Percentiles rank a stretch among this genome's conserved stretches.
phyloP scores from a whole-genome alignment of 345 rosid species.

The Populus euphratica region DNA sequence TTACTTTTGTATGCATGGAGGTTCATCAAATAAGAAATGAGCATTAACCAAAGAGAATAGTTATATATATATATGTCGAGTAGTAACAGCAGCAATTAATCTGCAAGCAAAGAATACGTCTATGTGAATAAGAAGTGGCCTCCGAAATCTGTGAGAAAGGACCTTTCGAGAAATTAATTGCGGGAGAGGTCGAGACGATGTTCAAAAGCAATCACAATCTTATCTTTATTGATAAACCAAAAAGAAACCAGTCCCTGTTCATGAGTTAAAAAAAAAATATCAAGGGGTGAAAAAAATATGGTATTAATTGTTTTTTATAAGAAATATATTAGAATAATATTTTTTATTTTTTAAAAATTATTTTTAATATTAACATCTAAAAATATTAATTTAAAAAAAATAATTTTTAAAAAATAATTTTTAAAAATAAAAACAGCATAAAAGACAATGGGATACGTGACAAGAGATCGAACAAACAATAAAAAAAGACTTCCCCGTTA shows the following conservation, averaged over 20 bases:
- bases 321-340: too few species aligned
- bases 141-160: slow-evolving; percentile 12
- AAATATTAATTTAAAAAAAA: too few species aligned
- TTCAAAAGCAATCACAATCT: slow-evolving; percentile 5
- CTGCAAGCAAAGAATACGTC: slow-evolving; percentile 13
- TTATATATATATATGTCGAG: background rate
- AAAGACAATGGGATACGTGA: slow-evolving; percentile 11
- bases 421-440: too few species aligned
- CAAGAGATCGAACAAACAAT: slow-evolving; percentile 31
- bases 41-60: too few species aligned
- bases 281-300: background rate
- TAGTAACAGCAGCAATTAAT: background rate
- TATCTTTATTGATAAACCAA: slow-evolving; percentile 23
- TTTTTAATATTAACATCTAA: too few species aligned
- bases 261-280: slow-evolving; percentile 16
- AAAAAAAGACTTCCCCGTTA: slow-evolving; percentile 29
- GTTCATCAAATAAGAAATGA: too few species aligned
- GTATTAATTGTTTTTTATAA: too few species aligned
- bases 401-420: too few species aligned
- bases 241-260: slow-evolving; percentile 19
- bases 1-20: too few species aligned
- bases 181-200: background rate
- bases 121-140: slow-evolving; percentile 11
- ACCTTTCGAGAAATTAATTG: slow-evolving; percentile 26
- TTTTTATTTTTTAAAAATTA: too few species aligned